These are phyloP conservation scores for Saccharum spontaneum DNA, from an alignment of 176 grass and related monocot species.

Conservation along the genomic window DNA sequence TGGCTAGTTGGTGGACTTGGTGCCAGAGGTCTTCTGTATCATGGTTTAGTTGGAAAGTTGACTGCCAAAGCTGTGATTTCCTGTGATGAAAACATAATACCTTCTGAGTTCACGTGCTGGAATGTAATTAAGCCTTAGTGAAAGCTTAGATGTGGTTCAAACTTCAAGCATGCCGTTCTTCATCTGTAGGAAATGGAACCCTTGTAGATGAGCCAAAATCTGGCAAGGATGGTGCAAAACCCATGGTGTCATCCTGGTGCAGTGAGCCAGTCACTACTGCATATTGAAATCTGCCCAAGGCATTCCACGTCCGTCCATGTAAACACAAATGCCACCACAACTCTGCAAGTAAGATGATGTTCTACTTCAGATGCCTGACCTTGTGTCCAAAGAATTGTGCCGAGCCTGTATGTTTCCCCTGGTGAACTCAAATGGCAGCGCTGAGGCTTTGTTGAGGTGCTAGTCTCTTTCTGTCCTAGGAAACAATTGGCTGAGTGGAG, in stretches of 20 bases:
- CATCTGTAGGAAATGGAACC: neutral
- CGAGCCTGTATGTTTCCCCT: neutral
- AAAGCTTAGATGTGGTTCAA: neutral
- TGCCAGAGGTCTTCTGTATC: conserved; percentile 86
- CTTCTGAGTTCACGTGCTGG: conserved; percentile 76
- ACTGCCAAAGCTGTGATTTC: conserved; percentile 76
- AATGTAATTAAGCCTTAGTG: conserved; percentile 41
- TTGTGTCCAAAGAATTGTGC: neutral
- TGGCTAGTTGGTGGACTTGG: conserved; percentile 94
- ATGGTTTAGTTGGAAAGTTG: conserved; percentile 88
- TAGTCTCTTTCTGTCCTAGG: neutral
- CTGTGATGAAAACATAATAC: conserved; percentile 63
- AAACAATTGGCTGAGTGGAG: neutral
- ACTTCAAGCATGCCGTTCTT: neutral
- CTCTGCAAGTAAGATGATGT: neutral
- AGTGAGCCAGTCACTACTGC: neutral
- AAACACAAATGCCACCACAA: neutral
- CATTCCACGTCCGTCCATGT: neutral
- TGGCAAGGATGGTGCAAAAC: neutral
- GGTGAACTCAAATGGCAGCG: neutral
- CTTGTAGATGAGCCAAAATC: neutral
- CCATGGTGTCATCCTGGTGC: neutral
- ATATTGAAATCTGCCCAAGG: neutral
- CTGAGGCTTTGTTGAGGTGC: neutral
- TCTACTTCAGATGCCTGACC: neutral